Base-by-base conservation (phyloP, 2,329 filamentous ascomycete genomes). In the Alternaria triticina region DNA sequence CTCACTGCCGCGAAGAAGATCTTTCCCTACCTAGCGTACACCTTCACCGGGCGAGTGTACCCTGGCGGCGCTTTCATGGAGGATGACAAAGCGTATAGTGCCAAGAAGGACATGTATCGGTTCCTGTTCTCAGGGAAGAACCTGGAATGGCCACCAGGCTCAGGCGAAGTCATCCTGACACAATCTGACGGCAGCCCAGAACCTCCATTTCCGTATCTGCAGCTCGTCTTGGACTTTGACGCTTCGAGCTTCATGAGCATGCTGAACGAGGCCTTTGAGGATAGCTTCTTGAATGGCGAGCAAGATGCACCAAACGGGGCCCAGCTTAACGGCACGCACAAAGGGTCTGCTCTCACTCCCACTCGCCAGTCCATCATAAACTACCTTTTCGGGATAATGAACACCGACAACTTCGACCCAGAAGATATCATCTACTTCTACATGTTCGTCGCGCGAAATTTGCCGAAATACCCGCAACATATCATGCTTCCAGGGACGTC, bases 401-500 rank as follows among this genome's bases (percentile, higher is more conserved):
- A 90, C 54, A 83, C 88, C 1, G 84, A 86, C 5, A 88, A 92
- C 50, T 98, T 97, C 79, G 87, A 89, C 1, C 81, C 89, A 0
- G 88, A 91, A 64, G 94, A 98, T 75, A 94, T 92, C 12, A 92
- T 99, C 59, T 99, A 97, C 79, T 87, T 99, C 47, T 94, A 99
- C 80, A 99, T 99, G 94, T 99, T 99, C 75, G 91, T 99, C 76
- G 95, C 96, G 17, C 89, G 96, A 59, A 99, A 97, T 76, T 83
- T 99, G 54, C 93, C 96, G 4, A 99, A 99, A 78, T 99, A 97
- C 74, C 94, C 94, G 1, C 95, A 98, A 77, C 97, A 97, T 74
- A 90, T 99, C 54, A 87, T 98, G 11, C 88, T 99, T 50, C 92
- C 95, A 0, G 96, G 94, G 17, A 94, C 92, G 3, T 91, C 92